Evolutionary conservation across 2,329 filamentous ascomycete species (phyloP).

Genomic region (Gnomoniopsis smithogilvyi): DNA sequence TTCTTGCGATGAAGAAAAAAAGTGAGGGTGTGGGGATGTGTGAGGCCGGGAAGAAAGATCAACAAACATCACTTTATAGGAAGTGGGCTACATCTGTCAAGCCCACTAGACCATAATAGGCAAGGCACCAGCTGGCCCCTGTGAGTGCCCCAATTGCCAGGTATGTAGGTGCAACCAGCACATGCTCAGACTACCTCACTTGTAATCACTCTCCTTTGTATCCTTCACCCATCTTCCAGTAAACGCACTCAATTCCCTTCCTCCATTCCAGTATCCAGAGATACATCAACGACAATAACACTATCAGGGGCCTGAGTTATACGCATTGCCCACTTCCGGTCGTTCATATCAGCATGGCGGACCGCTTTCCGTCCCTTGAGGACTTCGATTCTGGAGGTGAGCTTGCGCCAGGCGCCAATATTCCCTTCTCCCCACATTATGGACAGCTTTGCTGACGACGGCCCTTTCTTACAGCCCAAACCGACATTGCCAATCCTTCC

Average conservation of each 20-base stretch:
- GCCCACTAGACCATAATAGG: not conserved
- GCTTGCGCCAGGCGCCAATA: conserved; percentile 20
- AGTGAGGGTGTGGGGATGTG: not conserved
- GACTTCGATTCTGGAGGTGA: conserved; percentile 68
- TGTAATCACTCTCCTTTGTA: not conserved
- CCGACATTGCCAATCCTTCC: conserved; percentile 57
- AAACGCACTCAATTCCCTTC: not conserved
- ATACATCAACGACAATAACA: not conserved
- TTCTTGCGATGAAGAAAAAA: not conserved
- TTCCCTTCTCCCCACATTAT: conserved; percentile 8
- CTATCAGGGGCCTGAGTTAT: not conserved
- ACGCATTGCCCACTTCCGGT: not conserved
- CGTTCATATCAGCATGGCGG: conserved; percentile 56
- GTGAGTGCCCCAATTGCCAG: not conserved
- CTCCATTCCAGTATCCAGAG: not conserved
- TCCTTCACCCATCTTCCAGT: not conserved
- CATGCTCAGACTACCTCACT: not conserved
- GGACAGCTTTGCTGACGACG: conserved; percentile 20
- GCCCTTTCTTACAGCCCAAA: conserved; percentile 55
- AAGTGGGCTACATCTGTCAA: not conserved
- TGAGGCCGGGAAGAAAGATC: not conserved
- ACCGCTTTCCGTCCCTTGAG: conserved; percentile 75
- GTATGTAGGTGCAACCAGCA: not conserved
- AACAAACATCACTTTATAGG: conserved; percentile 8
- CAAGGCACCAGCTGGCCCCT: not conserved